Conservation (phyloP, 2,329 filamentous ascomycete genomes). For the Fusarium napiforme region DNA sequence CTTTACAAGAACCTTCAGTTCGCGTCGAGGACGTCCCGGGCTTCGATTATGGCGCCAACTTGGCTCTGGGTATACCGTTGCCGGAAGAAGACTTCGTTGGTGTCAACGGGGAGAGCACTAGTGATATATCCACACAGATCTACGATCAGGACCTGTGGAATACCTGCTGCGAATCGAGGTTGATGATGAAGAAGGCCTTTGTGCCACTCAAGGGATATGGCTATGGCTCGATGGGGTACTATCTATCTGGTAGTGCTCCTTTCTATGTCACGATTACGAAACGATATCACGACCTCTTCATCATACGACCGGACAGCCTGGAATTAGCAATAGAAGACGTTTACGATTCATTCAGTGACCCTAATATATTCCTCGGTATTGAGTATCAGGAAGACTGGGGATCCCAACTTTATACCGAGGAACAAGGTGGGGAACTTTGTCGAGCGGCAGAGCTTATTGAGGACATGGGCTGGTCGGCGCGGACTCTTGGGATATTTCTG, state of each 20-base stretch:
- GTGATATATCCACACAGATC: not conserved
- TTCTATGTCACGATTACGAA: not conserved
- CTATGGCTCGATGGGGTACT: not conserved
- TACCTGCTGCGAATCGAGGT: not conserved
- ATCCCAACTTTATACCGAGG: not conserved
- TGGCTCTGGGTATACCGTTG: not conserved
- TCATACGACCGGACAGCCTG: not conserved
- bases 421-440: not conserved
- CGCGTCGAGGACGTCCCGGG: not conserved
- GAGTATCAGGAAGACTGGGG: not conserved
- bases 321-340: accelerated
- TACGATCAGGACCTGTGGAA: not conserved
- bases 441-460: not conserved
- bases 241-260: not conserved
- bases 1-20: not conserved
- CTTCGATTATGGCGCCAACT: not conserved
- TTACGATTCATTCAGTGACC: not conserved
- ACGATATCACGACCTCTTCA: not conserved
- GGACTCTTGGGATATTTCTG: not conserved
- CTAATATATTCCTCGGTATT: not conserved
- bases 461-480: too few species aligned
- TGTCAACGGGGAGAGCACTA: accelerated
- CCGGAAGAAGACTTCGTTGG: accelerated
- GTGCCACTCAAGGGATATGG: accelerated
- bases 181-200: not conserved